Percentiles rank a stretch among this genome's conserved stretches.
phyloP scores from a whole-genome alignment of 2,329 filamentous ascomycete genomes.

The Cucurbitaria berberidis region DNA sequence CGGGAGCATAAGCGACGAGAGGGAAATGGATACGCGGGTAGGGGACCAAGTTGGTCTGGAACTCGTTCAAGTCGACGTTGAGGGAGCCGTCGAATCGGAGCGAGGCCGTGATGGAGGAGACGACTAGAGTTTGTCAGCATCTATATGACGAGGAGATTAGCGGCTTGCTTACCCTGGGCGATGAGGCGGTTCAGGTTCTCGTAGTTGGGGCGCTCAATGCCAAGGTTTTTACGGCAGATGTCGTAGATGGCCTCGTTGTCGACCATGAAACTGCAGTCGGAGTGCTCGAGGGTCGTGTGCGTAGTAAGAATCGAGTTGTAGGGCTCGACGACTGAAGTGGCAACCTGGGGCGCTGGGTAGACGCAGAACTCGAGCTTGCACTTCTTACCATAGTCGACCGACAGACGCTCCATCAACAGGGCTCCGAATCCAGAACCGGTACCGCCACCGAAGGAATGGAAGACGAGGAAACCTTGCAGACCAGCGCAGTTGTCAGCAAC shows the following conservation, averaged over 20 bases:
- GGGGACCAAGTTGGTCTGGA: constrained; percentile 99
- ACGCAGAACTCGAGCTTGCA: constrained; percentile 99
- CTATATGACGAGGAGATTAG: neutral
- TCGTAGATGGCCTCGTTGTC: constrained; percentile 99
- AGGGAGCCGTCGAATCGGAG: constrained; percentile 98
- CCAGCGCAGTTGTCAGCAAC: constrained; percentile 96
- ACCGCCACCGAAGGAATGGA: constrained; percentile 99
- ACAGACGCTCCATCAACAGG: constrained; percentile 97
- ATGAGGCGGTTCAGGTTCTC: constrained; percentile 99
- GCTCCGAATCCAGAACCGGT: constrained; percentile 99
- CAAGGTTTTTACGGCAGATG: constrained; percentile 97
- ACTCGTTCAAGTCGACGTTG: constrained; percentile 99
- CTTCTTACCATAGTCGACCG: constrained; percentile 99
- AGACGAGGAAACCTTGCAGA: constrained; percentile 98
- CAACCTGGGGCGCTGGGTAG: constrained; percentile 96
- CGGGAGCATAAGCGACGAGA: constrained; percentile 92
- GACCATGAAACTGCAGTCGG: constrained; percentile 99
- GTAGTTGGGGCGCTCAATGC: constrained; percentile 95
- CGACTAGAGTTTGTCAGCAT: constrained; percentile 64
- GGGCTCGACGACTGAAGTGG: constrained; percentile 96
- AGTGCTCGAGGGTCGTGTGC: constrained; percentile 98
- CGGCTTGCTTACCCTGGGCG: constrained; percentile 74
- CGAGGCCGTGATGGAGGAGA: constrained; percentile 97
- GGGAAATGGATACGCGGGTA: constrained; percentile 99
- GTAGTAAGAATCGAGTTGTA: constrained; percentile 99